phyloP scores from a whole-genome alignment of 371 early-diverging fungal genomes.

The Apophysomyces variabilis region DNA sequence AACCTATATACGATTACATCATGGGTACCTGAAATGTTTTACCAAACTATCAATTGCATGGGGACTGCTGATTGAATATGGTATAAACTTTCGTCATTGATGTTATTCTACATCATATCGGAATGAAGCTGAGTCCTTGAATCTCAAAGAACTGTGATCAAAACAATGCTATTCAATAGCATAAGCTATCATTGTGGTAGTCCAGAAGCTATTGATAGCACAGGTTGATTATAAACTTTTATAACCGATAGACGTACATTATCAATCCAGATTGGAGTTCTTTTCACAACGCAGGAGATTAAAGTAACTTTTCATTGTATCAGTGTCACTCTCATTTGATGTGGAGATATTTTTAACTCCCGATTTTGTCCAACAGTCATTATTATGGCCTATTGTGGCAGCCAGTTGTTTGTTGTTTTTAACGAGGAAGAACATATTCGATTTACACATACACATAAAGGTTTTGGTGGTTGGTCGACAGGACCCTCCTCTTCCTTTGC shows the following conservation, averaged over 20 bases:
- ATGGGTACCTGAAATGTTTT: too few species aligned
- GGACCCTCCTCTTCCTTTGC: slow-evolving; percentile 9
- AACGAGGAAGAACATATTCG: slow-evolving; percentile 3
- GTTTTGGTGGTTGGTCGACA: slow-evolving; percentile 8
- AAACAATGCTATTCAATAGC: too few species aligned
- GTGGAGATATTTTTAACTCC: not conserved
- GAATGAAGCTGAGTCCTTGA: too few species aligned
- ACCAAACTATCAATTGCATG: too few species aligned
- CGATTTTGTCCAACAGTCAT: slow-evolving; percentile 1
- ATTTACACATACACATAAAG: slow-evolving; percentile 5
- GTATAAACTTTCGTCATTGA: too few species aligned
- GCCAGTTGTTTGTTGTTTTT: slow-evolving; percentile 3
- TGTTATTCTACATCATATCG: too few species aligned
- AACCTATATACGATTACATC: too few species aligned
- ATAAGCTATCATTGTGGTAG: not conserved
- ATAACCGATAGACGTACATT: too few species aligned
- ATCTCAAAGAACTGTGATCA: too few species aligned
- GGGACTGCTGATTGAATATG: too few species aligned
- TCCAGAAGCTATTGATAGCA: not conserved
- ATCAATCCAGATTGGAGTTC: too few species aligned
- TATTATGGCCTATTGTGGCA: not conserved
- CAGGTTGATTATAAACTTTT: too few species aligned
- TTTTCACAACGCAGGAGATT: not conserved
- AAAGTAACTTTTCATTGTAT: not conserved
- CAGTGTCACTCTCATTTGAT: not conserved